phyloP scores from a whole-genome alignment of 441 rosid genomes.

The Euphorbia celastroides region DNA sequence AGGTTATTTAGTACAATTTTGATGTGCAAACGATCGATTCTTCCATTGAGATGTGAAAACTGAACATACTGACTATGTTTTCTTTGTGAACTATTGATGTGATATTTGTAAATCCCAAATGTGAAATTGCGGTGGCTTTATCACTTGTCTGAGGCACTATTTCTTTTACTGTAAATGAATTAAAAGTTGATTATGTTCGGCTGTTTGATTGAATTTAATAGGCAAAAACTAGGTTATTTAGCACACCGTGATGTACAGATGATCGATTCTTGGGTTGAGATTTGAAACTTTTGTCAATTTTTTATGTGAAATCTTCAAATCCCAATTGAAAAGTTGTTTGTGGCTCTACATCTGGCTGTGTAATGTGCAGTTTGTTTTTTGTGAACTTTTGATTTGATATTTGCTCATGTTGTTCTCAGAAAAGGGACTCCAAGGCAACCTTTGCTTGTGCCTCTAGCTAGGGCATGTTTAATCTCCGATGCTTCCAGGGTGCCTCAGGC shows the following conservation, averaged over 20 bases:
- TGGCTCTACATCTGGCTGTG: background rate
- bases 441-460: conserved; percentile 51
- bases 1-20: background rate
- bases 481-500: conserved; percentile 75
- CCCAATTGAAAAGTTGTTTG: background rate
- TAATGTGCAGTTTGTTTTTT: background rate
- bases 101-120: background rate
- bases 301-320: background rate
- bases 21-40: too few relatives aligned
- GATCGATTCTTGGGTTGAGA: too few relatives aligned
- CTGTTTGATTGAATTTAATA: too few relatives aligned
- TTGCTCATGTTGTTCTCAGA: conserved; percentile 30
- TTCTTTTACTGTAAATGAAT: too few relatives aligned
- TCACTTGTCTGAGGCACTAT: too few relatives aligned
- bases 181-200: too few relatives aligned
- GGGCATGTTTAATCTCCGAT: conserved; percentile 67
- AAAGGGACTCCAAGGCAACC: conserved; percentile 96
- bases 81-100: background rate
- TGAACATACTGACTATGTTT: background rate
- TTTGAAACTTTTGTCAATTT: background rate
- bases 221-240: too few relatives aligned
- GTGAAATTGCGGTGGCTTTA: too few relatives aligned
- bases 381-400: background rate
- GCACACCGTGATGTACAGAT: too few relatives aligned
- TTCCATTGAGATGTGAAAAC: background rate